phyloP scores from a whole-genome alignment of 1,284 basidiomycete species.

The Ganoderma meredithae region DNA sequence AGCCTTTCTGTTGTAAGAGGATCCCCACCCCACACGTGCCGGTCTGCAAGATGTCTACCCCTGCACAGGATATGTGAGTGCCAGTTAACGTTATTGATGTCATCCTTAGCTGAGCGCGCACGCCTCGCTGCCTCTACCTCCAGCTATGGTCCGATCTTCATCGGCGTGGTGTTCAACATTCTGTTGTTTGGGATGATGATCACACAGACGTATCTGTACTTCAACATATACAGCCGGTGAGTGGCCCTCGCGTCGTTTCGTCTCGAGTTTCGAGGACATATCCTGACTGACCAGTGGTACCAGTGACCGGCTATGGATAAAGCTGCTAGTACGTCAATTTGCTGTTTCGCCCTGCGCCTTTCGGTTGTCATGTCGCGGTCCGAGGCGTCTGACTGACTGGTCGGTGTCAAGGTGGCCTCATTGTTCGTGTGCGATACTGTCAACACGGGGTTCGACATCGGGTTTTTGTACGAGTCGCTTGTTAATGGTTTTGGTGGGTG shows the following conservation, averaged over 20 bases:
- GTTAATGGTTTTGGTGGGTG: conserved; percentile 44
- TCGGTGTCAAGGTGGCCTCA: conserved; percentile 39
- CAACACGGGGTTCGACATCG: conserved; percentile 47
- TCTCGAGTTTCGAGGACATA: not conserved
- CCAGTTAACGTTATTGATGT: not conserved
- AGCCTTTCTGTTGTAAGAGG: not conserved
- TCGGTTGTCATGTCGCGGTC: not conserved
- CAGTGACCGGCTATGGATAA: conserved; percentile 44
- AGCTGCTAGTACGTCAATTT: conserved; percentile 37
- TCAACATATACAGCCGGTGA: conserved; percentile 46
- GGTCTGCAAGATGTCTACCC: not conserved
- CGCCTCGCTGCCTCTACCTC: not conserved
- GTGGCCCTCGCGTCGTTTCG: conserved; percentile 8
- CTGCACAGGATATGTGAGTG: conserved; percentile 8
- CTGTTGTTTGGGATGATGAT: conserved; percentile 49
- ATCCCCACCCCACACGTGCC: not conserved
- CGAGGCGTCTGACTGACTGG: conserved; percentile 4
- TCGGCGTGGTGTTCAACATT: conserved; percentile 48
- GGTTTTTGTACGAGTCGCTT: conserved; percentile 46
- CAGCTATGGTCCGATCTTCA: conserved; percentile 49
- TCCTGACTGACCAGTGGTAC: not conserved
- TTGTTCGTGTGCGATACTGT: conserved; percentile 47
- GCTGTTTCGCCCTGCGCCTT: too few relatives aligned
- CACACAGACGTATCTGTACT: conserved; percentile 50
- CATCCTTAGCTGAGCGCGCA: not conserved